Evolutionary conservation across 306 rosid genomes (phyloP).

Genomic region (Trifolium subterraneum): DNA sequence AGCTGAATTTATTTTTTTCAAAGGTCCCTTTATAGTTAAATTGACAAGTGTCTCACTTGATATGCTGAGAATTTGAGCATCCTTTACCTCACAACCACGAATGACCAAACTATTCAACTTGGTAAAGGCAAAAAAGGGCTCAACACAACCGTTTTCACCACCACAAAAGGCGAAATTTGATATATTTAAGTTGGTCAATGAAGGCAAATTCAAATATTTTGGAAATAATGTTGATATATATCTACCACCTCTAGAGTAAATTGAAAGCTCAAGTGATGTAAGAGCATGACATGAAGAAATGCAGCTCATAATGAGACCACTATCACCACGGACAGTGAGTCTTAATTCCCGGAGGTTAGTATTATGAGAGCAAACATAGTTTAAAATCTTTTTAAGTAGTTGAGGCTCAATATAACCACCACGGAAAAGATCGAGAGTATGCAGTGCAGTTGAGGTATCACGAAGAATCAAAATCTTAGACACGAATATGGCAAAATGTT

Average conservation of each 20-base stretch:
- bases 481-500: too few relatives aligned
- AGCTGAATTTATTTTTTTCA: too few relatives aligned
- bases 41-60: background rate
- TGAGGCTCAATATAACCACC: too few relatives aligned
- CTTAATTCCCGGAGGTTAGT: background rate
- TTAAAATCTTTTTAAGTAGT: too few relatives aligned
- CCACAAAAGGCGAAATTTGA: background rate
- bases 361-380: too few relatives aligned
- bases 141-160: background rate
- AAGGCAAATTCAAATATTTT: background rate
- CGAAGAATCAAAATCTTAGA: too few relatives aligned
- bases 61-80: background rate
- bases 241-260: background rate
- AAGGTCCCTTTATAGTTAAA: background rate
- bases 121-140: background rate
- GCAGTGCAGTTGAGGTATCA: too few relatives aligned
- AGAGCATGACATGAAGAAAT: background rate
- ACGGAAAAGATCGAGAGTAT: too few relatives aligned
- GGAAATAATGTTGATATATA: background rate
- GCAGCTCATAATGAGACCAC: background rate
- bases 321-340: background rate
- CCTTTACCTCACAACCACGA: background rate
- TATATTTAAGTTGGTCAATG: slow-evolving; percentile 15
- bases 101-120: background rate
- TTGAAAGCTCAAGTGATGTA: slow-evolving; percentile 30